Evolutionary conservation across 2,329 filamentous ascomycete genomes (phyloP).

Genomic region (Pseudogymnoascus sp.): DNA sequence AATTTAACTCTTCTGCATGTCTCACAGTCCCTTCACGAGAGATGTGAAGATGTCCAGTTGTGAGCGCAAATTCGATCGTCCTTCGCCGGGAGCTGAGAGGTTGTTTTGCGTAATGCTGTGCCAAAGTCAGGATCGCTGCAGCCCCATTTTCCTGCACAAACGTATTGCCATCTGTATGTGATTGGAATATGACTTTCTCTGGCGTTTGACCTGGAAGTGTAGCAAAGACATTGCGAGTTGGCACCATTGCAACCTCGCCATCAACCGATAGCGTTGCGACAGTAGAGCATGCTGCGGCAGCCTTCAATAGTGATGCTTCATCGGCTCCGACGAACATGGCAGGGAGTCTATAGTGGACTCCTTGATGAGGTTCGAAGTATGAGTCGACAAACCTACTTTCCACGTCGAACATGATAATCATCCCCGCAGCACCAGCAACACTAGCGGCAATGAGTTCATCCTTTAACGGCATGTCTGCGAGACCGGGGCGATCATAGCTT

Average conservation of each 20-base stretch:
- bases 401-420: background rate
- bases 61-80: background rate
- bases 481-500: background rate
- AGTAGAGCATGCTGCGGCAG: background rate
- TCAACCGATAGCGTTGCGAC: background rate
- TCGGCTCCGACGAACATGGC: background rate
- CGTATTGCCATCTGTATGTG: background rate
- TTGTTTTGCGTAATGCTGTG: background rate
- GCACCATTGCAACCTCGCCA: background rate
- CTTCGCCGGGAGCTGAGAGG: background rate
- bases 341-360: background rate
- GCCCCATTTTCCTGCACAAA: background rate
- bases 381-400: background rate
- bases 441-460: background rate
- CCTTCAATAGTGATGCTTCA: background rate
- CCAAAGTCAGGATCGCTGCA: background rate
- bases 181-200: background rate
- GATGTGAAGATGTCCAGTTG: background rate
- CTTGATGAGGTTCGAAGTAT: background rate
- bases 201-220: background rate
- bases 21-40: background rate
- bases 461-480: background rate
- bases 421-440: background rate
- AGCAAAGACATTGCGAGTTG: background rate
- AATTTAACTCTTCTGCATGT: background rate